Conservation (phyloP, 345 rosid species). For the Eucalyptus albens region DNA sequence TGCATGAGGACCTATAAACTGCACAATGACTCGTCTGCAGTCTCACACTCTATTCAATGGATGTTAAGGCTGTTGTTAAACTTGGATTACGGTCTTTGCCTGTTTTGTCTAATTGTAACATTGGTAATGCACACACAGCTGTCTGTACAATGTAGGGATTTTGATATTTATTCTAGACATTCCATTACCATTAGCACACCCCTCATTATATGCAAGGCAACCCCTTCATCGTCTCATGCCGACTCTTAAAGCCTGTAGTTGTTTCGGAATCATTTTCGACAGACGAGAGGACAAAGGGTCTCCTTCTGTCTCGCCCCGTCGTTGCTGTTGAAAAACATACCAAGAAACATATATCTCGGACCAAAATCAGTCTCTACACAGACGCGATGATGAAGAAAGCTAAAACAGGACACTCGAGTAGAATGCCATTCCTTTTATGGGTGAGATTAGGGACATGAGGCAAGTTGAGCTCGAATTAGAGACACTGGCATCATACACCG, state of each 20-base stretch:
- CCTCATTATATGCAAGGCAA: not conserved
- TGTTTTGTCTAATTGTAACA: too few species aligned
- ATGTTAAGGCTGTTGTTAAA: too few species aligned
- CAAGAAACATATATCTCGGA: not conserved
- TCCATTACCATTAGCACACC: too few species aligned
- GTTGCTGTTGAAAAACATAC: not conserved
- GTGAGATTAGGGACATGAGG: not conserved
- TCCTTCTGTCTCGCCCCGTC: not conserved
- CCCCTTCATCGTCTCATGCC: not conserved
- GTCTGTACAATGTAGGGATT: too few species aligned
- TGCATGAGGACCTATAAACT: too few species aligned
- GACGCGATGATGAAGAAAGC: not conserved
- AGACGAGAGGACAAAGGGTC: not conserved
- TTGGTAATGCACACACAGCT: too few species aligned
- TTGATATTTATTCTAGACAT: too few species aligned
- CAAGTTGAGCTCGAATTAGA: not conserved
- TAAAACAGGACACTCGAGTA: accelerated
- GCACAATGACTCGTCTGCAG: too few species aligned
- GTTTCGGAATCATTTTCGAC: not conserved
- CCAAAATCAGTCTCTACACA: not conserved
- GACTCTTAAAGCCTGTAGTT: not conserved
- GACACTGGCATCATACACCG: not conserved
- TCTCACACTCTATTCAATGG: too few species aligned
- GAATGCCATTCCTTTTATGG: not conserved
- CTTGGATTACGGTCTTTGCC: too few species aligned